Evolutionary conservation across 2,329 filamentous ascomycete species (phyloP), one percentile per base, ranked within the genome.

Genomic region (Cryphonectria radicalis): DNA sequence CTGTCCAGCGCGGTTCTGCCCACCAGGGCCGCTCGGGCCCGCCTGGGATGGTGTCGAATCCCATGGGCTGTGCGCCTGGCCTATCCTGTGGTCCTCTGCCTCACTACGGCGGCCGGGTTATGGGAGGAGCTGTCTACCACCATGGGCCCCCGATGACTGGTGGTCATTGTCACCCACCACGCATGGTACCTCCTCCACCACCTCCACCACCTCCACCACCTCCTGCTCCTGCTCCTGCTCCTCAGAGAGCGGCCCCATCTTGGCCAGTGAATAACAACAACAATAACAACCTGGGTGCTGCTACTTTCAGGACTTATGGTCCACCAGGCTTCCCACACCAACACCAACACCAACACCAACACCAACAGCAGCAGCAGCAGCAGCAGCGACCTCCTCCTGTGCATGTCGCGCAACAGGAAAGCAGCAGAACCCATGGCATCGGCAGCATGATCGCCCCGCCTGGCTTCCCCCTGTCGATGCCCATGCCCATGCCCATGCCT

Each of bases 1-100:
- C 32, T 17, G 28, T 6, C 11, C 69, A 67, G 40, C 55, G 68
- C 19, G 37, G 37, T 37, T 42, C 62, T 35, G 28, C 35, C 22
- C 67, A 72, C 19, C 63, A 64, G 17, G 66, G 14, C 3, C 66
- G 66, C 53, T 42, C 66, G 25, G 65, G 70, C 22, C 66, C 66
- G 13, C 17, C 10, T 2, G 55, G 42, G n/a, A 17, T 17, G 19
- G 28, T 17, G 19, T 17, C 43, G 11, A 62, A 35, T 22, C 28
- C 50, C 22, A 10, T 8, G n/a, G 25, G 7, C 66, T 53, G 59
- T 19, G 25, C 19, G 14, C 17, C 32, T 40, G 35, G 19, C 22
- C 8, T 40, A 3, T 8, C 35, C 19, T 25, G n/a, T n/a, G 59
- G 13, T n/a, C 19, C 35, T 40, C 46, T 22, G n/a, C 19, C 46